Evolutionary conservation across 495 filamentous ascomycete species (phyloP).

Genomic region (Penicillium angulare): DNA sequence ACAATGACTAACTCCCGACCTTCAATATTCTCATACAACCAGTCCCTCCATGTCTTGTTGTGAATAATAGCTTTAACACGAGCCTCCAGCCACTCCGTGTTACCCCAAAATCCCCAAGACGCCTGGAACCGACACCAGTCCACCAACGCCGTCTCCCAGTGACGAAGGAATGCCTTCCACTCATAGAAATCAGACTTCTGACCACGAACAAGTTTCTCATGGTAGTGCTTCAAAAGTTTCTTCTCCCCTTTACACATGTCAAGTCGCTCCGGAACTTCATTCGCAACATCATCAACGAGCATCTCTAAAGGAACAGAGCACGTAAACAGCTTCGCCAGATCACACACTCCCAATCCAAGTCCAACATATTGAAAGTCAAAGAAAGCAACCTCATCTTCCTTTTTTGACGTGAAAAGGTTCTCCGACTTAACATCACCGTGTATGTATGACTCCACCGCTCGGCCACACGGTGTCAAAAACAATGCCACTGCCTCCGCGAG

Average conservation of each 20-base stretch:
- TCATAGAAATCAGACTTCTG: slow-evolving; percentile 15
- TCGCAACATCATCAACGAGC: slow-evolving; percentile 25
- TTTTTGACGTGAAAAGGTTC: slow-evolving; percentile 38
- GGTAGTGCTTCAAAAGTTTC: slow-evolving; percentile 28
- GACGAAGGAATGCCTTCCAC: slow-evolving; percentile 29
- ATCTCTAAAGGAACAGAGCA: slow-evolving; percentile 36
- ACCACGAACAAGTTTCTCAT: slow-evolving; percentile 12
- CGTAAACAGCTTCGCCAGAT: slow-evolving; percentile 42
- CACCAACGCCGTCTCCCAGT: slow-evolving; percentile 41
- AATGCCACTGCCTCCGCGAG: slow-evolving; percentile 33
- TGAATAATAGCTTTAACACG: slow-evolving; percentile 35
- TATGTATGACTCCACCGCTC: slow-evolving; percentile 34
- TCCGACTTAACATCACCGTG: slow-evolving; percentile 45
- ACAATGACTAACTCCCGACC: too few relatives aligned
- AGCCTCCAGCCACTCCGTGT: slow-evolving; percentile 41
- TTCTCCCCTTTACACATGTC: slow-evolving; percentile 30
- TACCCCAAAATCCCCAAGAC: slow-evolving; percentile 45
- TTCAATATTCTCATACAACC: slow-evolving; percentile 16
- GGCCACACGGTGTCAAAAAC: slow-evolving; percentile 27
- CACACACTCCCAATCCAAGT: slow-evolving; percentile 37
- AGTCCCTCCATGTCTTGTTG: slow-evolving; percentile 29
- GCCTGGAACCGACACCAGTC: slow-evolving; percentile 46
- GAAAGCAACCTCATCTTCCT: slow-evolving; percentile 33
- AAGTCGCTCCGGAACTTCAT: slow-evolving; percentile 25
- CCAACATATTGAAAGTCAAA: slow-evolving; percentile 44